phyloP scores from a whole-genome alignment of 805 yeast genomes.

The Ogataea angusta region DNA sequence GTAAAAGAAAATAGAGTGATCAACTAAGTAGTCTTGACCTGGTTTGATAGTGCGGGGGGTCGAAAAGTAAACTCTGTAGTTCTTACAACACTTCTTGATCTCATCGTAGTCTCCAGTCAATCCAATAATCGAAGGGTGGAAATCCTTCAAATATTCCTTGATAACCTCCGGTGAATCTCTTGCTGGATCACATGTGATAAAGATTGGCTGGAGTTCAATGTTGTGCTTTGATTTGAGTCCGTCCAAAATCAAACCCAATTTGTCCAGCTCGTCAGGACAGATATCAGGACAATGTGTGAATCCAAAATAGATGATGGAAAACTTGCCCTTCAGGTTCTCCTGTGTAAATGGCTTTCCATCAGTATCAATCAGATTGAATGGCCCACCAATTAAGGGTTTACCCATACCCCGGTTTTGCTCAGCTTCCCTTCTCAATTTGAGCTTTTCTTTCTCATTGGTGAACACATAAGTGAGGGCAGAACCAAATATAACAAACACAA shows the following conservation, averaged over 20 bases:
- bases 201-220: constrained; percentile 74
- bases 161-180: constrained; percentile 87
- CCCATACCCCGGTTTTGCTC: constrained; percentile 87
- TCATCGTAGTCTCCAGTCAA: constrained; percentile 88
- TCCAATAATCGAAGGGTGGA: constrained; percentile 87
- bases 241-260: constrained; percentile 70
- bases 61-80: constrained; percentile 92
- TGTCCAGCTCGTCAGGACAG: constrained; percentile 96
- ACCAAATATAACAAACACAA: constrained; percentile 65
- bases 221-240: constrained; percentile 52
- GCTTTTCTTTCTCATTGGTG: constrained; percentile 68
- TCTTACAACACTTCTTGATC: constrained; percentile 80
- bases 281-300: constrained; percentile 98
- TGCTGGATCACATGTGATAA: constrained; percentile 96
- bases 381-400: constrained; percentile 90
- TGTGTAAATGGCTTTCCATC: constrained; percentile 75
- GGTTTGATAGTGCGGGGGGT: constrained; percentile 93
- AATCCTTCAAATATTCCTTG: constrained; percentile 78
- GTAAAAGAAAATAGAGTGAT: constrained; percentile 95
- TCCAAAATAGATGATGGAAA: constrained; percentile 89
- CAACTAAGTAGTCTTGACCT: constrained; percentile 95
- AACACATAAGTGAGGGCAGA: constrained; percentile 70
- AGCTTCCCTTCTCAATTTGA: constrained; percentile 72
- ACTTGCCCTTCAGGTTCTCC: constrained; percentile 70
- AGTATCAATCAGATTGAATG: constrained; percentile 69